Conservation (phyloP, 1,284 basidiomycete genomes). For the Takashimella tepidaria region DNA sequence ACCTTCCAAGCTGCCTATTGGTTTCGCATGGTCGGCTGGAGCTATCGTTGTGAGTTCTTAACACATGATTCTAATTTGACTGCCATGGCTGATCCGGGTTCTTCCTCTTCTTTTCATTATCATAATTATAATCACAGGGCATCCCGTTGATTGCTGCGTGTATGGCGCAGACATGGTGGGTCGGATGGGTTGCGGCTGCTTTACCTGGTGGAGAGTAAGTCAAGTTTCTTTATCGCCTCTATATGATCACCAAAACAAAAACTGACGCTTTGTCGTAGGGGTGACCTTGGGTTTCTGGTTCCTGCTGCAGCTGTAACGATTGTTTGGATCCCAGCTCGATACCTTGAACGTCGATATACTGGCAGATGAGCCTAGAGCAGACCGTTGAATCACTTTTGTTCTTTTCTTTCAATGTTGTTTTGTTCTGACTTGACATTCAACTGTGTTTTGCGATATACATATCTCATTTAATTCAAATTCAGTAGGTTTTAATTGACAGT, state of each 20-base stretch:
- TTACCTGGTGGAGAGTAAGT: slow-evolving; percentile 43
- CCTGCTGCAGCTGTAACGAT: slow-evolving; percentile 18
- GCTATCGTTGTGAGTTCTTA: slow-evolving; percentile 30
- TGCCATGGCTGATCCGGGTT: background rate
- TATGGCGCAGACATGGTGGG: slow-evolving; percentile 48
- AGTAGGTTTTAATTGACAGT: no score
- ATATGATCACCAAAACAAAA: background rate
- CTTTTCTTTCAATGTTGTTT: no score
- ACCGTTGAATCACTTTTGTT: no score
- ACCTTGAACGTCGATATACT: slow-evolving; percentile 40
- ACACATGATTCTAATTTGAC: background rate
- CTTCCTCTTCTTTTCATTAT: background rate
- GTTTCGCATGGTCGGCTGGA: slow-evolving; percentile 34
- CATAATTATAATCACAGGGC: slow-evolving; percentile 24
- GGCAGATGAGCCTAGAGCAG: slow-evolving; percentile 24
- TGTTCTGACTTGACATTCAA: no score
- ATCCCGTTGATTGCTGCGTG: slow-evolving; percentile 40
- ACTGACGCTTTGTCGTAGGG: no score
- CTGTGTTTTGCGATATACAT: no score
- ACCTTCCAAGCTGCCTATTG: slow-evolving; percentile 38
- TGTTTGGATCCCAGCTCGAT: slow-evolving; percentile 31
- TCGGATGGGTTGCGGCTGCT: slow-evolving; percentile 42
- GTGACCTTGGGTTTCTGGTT: slow-evolving; percentile 38
- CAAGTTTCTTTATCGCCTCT: no score
- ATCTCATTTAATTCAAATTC: no score